phyloP scores from a whole-genome alignment of 1,139 yeast species.

The Citeromyces siamensis region DNA sequence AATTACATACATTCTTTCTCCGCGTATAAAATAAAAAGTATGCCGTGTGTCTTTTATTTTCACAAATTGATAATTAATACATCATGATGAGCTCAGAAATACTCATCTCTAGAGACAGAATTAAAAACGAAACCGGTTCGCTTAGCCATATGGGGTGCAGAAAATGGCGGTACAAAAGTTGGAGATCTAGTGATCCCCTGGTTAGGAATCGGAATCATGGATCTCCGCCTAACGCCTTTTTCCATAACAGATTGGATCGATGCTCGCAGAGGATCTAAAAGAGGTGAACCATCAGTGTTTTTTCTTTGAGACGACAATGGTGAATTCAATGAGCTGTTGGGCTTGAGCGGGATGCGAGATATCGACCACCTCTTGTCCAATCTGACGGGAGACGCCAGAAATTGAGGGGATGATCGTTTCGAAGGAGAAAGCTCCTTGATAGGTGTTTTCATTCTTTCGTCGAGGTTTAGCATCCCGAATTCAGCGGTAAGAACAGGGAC shows the following conservation, averaged over 20 bases:
- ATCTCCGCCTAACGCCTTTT: not conserved
- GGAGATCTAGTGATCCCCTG: not conserved
- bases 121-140: not conserved
- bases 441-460: conserved; percentile 7
- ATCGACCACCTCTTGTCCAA: not conserved
- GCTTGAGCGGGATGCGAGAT: not conserved
- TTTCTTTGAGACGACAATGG: not conserved
- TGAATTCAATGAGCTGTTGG: too few relatives aligned
- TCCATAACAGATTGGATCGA: not conserved
- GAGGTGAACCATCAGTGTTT: not conserved
- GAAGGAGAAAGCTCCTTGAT: too few relatives aligned
- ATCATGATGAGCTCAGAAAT: too few relatives aligned
- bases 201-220: conserved; percentile 4
- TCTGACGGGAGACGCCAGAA: conserved; percentile 10
- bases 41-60: too few relatives aligned
- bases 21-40: too few relatives aligned
- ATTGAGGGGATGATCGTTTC: conserved; percentile 8
- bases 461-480: conserved; percentile 3
- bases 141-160: not conserved
- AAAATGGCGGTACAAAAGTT: not conserved
- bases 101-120: not conserved
- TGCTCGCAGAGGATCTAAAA: not conserved
- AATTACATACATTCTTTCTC: too few relatives aligned
- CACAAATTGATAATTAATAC: too few relatives aligned
- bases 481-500: too few relatives aligned